Base-by-base conservation (phyloP, 2,329 filamentous ascomycete genomes). In the Fusarium sterilihyphosum region DNA sequence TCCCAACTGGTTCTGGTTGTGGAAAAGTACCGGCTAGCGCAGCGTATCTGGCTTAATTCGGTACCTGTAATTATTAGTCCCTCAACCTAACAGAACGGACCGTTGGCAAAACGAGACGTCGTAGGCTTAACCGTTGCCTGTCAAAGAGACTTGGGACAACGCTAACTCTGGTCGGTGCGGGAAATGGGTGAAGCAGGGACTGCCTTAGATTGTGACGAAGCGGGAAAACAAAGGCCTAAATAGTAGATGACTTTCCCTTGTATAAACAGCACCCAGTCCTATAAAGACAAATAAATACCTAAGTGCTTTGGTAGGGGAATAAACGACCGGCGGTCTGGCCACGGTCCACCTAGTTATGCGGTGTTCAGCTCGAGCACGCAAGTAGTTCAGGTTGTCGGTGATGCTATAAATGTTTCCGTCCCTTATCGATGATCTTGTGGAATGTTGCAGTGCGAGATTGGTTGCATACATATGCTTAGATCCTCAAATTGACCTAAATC, bases 91-190 rank as follows among this genome's bases (percentile, higher is more conserved):
- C 56, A 61, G 54, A 58, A 56, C 47, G 61, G 74, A 68, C 73
- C 67, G 63, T 70, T 76, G 33, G 54, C 73, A 69, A 66, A 77
- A 40, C 63, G 61, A 77, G 63, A 71, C 63, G 53, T 58, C 61
- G 64, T 64, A 69, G 76, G 67, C 68, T 73, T 74, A 71, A 74
- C 75, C 72, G 72, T 77, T 75, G 75, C 56, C 73, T 78, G 75
- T 78, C 76, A 77, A 56, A 64, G 65, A 70, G 57, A 68, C 61
- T 67, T 41, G 67, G 66, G 73, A 70, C 69, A 77, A 74, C 75
- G 63, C 76, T 77, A 77, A 70, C 46, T 73, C 70, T 66, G 59
- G 67, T 59, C 68, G 60, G 50, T 66, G 54, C 65, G 67, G 64
- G 58, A 78, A 77, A 70, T 69, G 71, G 60, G 50, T 67, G 73